Conservation (phyloP, 2,329 filamentous ascomycete genomes). For the Ophiosphaerella korrae region DNA sequence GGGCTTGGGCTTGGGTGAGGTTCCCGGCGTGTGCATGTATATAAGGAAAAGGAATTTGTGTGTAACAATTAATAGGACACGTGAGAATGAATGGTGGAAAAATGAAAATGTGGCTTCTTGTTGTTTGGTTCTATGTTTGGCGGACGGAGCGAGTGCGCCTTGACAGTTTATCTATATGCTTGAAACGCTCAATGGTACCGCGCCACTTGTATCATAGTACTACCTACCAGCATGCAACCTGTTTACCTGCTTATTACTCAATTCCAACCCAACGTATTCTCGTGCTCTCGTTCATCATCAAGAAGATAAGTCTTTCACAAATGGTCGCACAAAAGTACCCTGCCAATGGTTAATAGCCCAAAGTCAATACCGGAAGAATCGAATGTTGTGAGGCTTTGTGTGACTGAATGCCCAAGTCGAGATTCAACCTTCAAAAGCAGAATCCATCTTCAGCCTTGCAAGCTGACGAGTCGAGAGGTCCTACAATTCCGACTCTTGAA, state of each 20-base stretch:
- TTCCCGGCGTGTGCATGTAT: too few species aligned
- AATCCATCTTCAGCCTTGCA: conserved; percentile 2
- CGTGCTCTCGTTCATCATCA: conserved; percentile 7
- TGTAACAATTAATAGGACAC: too few species aligned
- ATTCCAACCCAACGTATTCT: not conserved
- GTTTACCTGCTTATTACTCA: not conserved
- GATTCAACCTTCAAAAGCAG: not conserved
- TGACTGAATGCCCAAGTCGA: not conserved
- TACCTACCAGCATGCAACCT: not conserved
- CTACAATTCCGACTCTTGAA: conserved; percentile 31
- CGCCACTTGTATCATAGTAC: not conserved
- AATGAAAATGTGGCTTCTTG: not conserved
- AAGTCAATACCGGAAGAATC: not conserved
- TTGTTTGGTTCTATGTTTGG: not conserved
- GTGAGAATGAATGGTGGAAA: not conserved
- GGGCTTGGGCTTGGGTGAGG: too few species aligned
- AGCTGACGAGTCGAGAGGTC: conserved; percentile 10
- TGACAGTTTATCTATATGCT: not conserved
- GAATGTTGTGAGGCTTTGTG: not conserved
- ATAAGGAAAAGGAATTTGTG: too few species aligned
- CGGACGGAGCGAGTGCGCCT: not conserved
- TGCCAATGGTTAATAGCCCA: not conserved
- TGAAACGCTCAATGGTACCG: not conserved
- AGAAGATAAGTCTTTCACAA: conserved; percentile 3
- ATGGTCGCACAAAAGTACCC: not conserved